phyloP scores from a whole-genome alignment of 345 rosid species.

The Limnanthes douglasii region DNA sequence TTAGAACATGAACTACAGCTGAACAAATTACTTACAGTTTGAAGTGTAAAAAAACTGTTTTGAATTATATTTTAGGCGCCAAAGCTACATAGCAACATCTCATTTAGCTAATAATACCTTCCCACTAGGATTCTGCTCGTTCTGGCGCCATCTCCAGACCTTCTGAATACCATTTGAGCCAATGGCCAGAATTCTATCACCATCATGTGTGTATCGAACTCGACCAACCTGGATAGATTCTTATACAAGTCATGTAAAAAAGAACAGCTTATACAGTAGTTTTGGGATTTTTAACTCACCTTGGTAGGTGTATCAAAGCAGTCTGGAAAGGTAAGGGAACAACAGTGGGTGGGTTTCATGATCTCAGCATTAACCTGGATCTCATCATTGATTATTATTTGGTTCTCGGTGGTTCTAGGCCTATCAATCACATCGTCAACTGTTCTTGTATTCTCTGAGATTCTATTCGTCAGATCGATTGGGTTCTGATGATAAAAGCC shows the following conservation, averaged over 20 bases:
- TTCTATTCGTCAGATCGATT: no score
- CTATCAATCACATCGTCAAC: slow-evolving; percentile 54
- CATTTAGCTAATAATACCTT: slow-evolving; percentile 30
- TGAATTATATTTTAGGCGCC: no score
- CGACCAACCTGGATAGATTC: slow-evolving; percentile 26
- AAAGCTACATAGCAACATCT: no score
- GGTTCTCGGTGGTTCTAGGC: slow-evolving; percentile 70
- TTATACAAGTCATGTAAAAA: neutral
- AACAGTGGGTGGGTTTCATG: slow-evolving; percentile 48
- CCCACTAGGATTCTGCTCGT: slow-evolving; percentile 35
- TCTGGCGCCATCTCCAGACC: slow-evolving; percentile 44
- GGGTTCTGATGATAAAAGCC: no score
- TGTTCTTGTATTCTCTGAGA: slow-evolving; percentile 62
- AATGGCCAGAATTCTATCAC: slow-evolving; percentile 30
- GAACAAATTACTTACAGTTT: no score
- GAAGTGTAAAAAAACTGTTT: no score
- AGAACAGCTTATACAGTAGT: neutral
- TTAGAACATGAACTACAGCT: no score
- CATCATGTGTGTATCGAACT: slow-evolving; percentile 37
- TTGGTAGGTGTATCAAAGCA: slow-evolving; percentile 63
- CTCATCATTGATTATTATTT: no score
- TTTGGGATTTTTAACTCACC: slow-evolving; percentile 24
- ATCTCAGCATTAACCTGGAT: no score
- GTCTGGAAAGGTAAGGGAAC: slow-evolving; percentile 60
- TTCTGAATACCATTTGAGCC: slow-evolving; percentile 37